phyloP scores from a whole-genome alignment of 768 basidiomycete genomes.

The Asterophora parasitica region DNA sequence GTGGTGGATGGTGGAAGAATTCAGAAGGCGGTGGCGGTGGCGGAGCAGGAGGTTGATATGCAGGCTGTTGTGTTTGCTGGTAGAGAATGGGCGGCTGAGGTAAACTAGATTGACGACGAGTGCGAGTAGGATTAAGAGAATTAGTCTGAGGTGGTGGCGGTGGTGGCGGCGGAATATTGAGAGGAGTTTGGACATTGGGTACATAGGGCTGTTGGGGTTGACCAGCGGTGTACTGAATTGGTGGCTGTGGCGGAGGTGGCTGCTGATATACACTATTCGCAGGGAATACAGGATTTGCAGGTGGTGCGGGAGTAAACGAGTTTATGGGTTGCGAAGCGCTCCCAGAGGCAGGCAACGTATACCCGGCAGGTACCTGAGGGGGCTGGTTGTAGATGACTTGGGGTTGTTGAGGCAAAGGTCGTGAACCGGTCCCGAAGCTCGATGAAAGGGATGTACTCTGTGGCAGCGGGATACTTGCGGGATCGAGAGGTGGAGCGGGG shows the following conservation, averaged over 20 bases:
- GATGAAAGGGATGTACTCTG: slow-evolving; percentile 26
- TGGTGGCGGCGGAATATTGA: slow-evolving; percentile 25
- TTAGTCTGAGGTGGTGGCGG: slow-evolving; percentile 30
- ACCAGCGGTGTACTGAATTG: slow-evolving; percentile 19
- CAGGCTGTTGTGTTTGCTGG: slow-evolving; percentile 25
- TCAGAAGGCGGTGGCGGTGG: slow-evolving; percentile 32
- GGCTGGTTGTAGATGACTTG: slow-evolving; percentile 34
- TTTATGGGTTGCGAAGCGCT: slow-evolving; percentile 19
- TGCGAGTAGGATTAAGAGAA: slow-evolving; percentile 18
- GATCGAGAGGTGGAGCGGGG: slow-evolving; percentile 32
- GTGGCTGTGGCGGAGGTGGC: slow-evolving; percentile 32
- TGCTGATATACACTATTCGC: slow-evolving; percentile 25
- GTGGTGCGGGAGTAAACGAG: slow-evolving; percentile 25
- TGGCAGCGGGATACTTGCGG: slow-evolving; percentile 25
- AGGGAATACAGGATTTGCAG: slow-evolving; percentile 21
- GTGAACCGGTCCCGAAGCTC: slow-evolving; percentile 29
- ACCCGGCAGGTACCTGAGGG: slow-evolving; percentile 24
- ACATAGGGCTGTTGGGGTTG: slow-evolving; percentile 18
- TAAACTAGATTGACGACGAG: slow-evolving; percentile 43
- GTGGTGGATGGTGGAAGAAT: slow-evolving; percentile 24
- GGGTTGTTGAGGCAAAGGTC: slow-evolving; percentile 43
- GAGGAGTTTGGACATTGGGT: slow-evolving; percentile 10
- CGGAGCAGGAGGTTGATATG: slow-evolving; percentile 30
- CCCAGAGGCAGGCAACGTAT: slow-evolving; percentile 25
- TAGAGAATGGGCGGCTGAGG: slow-evolving; percentile 46